A percentile compares a stretch with the other conserved stretches of the same genome.
Evolutionary conservation across 148 eudicot species (phyloP).

Genomic region (Suaeda aralocaspica): DNA sequence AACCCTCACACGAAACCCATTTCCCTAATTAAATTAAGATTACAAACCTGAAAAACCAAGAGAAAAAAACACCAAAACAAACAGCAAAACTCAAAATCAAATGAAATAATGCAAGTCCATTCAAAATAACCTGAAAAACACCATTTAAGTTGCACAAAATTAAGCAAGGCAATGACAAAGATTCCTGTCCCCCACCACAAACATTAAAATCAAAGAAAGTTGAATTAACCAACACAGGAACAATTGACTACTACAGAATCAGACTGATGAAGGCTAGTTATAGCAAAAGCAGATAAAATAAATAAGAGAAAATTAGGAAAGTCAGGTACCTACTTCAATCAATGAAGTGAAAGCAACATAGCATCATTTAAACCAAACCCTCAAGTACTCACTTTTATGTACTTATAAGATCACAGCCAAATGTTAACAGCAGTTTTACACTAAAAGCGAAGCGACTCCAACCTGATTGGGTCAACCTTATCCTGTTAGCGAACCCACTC

Average conservation of each 20-base stretch:
- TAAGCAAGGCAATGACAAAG: constrained; percentile 26
- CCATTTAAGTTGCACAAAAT: constrained; percentile 1
- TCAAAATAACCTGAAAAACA: background rate
- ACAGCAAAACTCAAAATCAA: background rate
- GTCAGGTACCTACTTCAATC: constrained; percentile 43
- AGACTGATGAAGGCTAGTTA: constrained; percentile 27
- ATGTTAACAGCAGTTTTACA: constrained; percentile 26
- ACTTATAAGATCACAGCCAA: constrained; percentile 29
- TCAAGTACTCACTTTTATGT: constrained; percentile 29
- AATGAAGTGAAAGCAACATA: constrained; percentile 39
- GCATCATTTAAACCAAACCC: constrained; percentile 32
- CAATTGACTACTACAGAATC: constrained; percentile 21
- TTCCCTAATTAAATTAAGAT: constrained; percentile 24
- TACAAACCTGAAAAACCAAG: constrained; percentile 34
- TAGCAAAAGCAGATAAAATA: constrained; percentile 21
- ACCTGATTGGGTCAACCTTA: too few relatives aligned
- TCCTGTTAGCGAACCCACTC: too few relatives aligned
- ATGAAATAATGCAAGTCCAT: constrained; percentile 13
- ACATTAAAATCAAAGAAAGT: constrained; percentile 3
- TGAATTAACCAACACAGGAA: constrained; percentile 23
- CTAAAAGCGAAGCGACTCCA: too few relatives aligned
- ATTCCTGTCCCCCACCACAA: constrained; percentile 23
- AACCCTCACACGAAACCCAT: constrained; percentile 28
- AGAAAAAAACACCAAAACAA: constrained; percentile 8
- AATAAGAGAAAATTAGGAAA: constrained; percentile 15